A percentile compares a stretch with the other conserved stretches of the same genome.
phyloP scores from a whole-genome alignment of 345 rosid genomes.

The Eucalyptus pauciflora region DNA sequence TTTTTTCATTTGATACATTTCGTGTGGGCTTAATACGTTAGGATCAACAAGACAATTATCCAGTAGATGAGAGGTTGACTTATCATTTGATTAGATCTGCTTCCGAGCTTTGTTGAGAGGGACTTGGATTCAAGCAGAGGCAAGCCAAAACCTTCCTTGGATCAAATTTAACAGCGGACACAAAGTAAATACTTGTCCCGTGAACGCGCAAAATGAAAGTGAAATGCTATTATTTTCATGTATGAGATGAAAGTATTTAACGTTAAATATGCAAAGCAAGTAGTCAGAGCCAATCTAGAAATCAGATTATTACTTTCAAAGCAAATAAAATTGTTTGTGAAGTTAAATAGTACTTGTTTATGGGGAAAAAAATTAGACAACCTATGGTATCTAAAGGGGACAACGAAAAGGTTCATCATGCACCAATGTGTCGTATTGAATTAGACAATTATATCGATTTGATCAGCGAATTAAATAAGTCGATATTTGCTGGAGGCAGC shows the following conservation, averaged over 20 bases:
- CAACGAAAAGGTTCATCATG: not conserved
- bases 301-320: not conserved
- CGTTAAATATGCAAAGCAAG: not conserved
- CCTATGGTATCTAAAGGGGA: not conserved
- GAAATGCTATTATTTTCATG: not conserved
- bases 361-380: not conserved
- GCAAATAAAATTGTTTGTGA: not conserved
- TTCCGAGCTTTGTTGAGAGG: not conserved
- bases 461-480: not conserved
- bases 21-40: too few species aligned
- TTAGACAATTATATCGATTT: not conserved
- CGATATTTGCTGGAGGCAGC: not conserved
- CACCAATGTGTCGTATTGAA: rapidly evolving
- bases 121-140: not conserved
- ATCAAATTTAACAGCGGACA: not conserved
- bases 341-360: not conserved
- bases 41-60: not conserved
- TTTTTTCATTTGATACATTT: too few species aligned
- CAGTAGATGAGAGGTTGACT: too few species aligned
- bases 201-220: too few species aligned
- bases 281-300: not conserved
- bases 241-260: not conserved
- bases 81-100: not conserved
- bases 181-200: not conserved
- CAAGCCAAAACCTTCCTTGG: not conserved